phyloP scores from a whole-genome alignment of 192 early-diverging fungal genomes.

The Entomortierella lignicola region DNA sequence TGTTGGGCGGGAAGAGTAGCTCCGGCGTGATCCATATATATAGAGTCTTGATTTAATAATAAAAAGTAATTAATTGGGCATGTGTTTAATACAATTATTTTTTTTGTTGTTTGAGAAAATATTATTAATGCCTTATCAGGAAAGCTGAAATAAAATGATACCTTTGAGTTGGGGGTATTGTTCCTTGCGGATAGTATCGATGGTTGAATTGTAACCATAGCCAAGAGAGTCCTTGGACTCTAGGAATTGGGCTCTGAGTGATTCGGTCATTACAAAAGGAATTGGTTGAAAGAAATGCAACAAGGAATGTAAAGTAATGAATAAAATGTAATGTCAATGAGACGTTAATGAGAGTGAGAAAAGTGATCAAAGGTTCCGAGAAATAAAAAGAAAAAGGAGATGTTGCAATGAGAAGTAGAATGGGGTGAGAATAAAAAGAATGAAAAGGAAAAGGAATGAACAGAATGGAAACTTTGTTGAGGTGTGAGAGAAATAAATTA shows the following conservation, averaged over 20 bases:
- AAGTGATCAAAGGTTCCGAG: no score
- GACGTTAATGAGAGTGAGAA: no score
- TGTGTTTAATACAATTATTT: no score
- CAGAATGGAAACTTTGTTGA: no score
- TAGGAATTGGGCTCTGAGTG: slow-evolving; percentile 25
- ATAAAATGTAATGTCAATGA: neutral
- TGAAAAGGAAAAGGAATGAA: no score
- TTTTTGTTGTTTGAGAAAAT: no score
- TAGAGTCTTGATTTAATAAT: slow-evolving; percentile 30
- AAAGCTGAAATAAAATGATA: slow-evolving; percentile 4
- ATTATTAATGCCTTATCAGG: no score
- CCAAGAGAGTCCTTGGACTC: slow-evolving; percentile 13
- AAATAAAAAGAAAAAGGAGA: no score
- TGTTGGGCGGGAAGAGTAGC: slow-evolving; percentile 64
- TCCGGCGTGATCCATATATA: slow-evolving; percentile 76
- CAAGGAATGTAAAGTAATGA: neutral
- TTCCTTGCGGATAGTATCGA: slow-evolving; percentile 60
- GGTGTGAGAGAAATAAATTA: no score
- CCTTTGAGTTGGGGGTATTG: slow-evolving; percentile 70
- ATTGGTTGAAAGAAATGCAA: neutral
- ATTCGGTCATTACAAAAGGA: neutral
- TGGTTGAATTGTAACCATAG: slow-evolving; percentile 60
- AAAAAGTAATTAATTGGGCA: neutral
- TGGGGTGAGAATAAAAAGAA: no score
- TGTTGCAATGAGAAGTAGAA: no score